Evolutionary conservation across 139 green algal species (phyloP), one percentile per base, ranked within the genome.

Genomic region (Picochlorum sp.): DNA sequence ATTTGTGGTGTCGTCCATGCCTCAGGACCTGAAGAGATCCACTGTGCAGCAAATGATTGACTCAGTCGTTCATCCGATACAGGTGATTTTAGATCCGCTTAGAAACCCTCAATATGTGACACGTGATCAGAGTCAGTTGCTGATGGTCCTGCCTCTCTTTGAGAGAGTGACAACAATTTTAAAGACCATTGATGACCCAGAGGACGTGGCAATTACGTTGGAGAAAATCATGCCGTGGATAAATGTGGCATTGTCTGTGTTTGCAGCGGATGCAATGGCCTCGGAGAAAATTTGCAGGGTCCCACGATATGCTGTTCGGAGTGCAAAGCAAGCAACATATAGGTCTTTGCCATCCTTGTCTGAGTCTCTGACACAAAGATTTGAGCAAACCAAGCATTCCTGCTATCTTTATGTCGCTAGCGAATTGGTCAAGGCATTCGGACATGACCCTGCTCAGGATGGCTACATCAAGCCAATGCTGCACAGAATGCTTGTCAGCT

Each of bases 371-470:
- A 81, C 84, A 13, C 31, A 37, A 16, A 74, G 73, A 18, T 94
- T 94, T 44, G 58, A 64, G 31, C 10, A 64, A 44, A 85, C 72
- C 2, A 67, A 67, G 6, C 81, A 91, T 65, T 78, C 80, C 4
- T 80, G 75, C 30, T 87, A 87, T 68, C 78, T 95, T 66, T 95
- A 90, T 70, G 85, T 89, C 16, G 74, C 85, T 24, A 84, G 70
- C 23, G 87, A 95, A 83, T 70, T 94, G 49, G 55, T 92, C 51
- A 95, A 95, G 70, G 72, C 78, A 11, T 94, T 88, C 70, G 81
- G 79, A 4, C 52, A 70, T 16, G 72, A 89, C 47, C 31, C 67
- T 14, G 58, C 52, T 1, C 49, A 73, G 3, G 75, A 81, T 41
- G 28, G 28, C 10, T 44, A 58, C n/a, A 63, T 90, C 63, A 67